Evolutionary conservation across 495 filamentous ascomycete species (phyloP).

Genomic region (Trichocladium antarcticum): DNA sequence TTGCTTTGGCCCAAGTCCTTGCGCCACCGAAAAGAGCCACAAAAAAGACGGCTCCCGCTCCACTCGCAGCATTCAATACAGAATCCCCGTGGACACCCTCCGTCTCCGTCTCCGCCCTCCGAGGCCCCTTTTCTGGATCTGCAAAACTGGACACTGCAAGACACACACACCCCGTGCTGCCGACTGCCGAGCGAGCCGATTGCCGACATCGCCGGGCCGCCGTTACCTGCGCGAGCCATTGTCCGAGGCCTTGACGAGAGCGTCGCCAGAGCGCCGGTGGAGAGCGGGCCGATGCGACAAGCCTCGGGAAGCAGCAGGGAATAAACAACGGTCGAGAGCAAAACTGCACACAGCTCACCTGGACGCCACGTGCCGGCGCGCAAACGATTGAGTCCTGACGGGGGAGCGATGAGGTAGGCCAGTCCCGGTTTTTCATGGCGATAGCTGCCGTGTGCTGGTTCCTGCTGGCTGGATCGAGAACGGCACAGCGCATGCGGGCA

Average conservation of each 20-base stretch:
- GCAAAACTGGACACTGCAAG: neutral
- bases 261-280: neutral
- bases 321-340: slow-evolving; percentile 12
- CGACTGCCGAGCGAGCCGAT: slow-evolving; percentile 3
- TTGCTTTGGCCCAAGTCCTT: slow-evolving; percentile 20
- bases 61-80: slow-evolving; percentile 1
- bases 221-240: neutral
- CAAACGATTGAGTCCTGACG: slow-evolving; percentile 6
- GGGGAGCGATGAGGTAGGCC: slow-evolving; percentile 23
- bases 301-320: slow-evolving; percentile 13
- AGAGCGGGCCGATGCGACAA: slow-evolving; percentile 19
- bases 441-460: neutral
- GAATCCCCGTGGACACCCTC: neutral
- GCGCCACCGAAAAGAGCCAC: slow-evolving; percentile 24
- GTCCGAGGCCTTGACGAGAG: neutral
- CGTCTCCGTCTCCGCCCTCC: neutral
- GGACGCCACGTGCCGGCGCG: slow-evolving; percentile 7
- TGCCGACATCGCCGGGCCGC: neutral
- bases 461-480: neutral
- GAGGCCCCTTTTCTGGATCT: neutral
- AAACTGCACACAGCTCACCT: slow-evolving; percentile 4
- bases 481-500: neutral
- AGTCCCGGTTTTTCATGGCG: neutral
- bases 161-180: neutral
- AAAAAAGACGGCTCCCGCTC: slow-evolving; percentile 9